A percentile compares a stretch with the other conserved stretches of the same genome.
Conservation (phyloP, 148 eudicot genomes). For the Fagopyrum homotropicum region DNA sequence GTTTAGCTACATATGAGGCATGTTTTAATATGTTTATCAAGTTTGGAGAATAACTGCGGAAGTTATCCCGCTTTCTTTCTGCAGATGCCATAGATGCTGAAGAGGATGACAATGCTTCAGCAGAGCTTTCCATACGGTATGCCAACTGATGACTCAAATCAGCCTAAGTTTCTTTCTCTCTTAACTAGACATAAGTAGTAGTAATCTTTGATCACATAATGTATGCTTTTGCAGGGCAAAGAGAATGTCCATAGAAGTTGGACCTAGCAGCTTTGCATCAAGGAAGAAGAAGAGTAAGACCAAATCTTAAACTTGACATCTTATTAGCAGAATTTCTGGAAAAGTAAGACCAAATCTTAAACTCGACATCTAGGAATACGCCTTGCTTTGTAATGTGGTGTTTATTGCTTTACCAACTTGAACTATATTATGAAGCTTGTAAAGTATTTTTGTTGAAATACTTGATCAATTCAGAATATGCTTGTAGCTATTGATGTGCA, state of each 20-base stretch:
- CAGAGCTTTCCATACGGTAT: conserved; percentile 60
- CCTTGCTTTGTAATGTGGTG: too few species aligned
- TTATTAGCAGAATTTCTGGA: conserved; percentile 12
- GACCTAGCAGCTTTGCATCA: conserved; percentile 65
- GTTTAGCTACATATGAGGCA: too few species aligned
- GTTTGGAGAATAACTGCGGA: too few species aligned
- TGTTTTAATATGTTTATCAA: not conserved
- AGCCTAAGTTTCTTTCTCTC: not conserved
- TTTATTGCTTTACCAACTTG: too few species aligned
- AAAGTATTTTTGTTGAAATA: too few species aligned
- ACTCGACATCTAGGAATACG: not conserved
- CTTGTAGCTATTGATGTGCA: too few species aligned
- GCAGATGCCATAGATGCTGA: conserved; percentile 38
- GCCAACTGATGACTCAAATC: not conserved
- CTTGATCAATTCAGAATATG: too few species aligned
- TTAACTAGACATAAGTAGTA: not conserved
- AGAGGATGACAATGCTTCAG: conserved; percentile 36
- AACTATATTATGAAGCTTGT: too few species aligned
- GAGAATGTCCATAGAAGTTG: conserved; percentile 8
- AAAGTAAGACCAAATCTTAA: conserved; percentile 40
- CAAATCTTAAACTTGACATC: conserved; percentile 9
- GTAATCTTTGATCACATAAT: not conserved
- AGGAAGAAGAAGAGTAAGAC: conserved; percentile 79
- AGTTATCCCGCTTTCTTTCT: not conserved
- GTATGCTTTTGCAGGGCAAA: conserved; percentile 48